These are phyloP conservation scores for Meredithiella fracta DNA, from an alignment of 2,329 filamentous ascomycete genomes.

Conservation along the genomic window DNA sequence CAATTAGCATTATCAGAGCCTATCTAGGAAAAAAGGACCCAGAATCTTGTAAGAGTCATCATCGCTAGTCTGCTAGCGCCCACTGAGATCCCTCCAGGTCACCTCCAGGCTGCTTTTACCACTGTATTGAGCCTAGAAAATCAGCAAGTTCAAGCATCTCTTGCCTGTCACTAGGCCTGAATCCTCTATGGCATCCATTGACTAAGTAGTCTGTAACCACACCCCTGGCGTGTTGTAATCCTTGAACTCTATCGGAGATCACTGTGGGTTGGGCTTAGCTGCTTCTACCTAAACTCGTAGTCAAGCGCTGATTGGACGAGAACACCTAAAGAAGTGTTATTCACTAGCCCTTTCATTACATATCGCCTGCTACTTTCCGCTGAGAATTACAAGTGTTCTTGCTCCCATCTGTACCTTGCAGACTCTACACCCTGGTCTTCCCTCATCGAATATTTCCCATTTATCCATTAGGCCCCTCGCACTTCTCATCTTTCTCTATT, in stretches of 20 bases:
- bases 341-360: not conserved
- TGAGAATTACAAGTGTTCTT: not conserved
- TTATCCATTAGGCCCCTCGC: not conserved
- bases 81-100: not conserved
- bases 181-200: too few species aligned
- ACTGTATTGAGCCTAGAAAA: not conserved
- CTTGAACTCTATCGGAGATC: not conserved
- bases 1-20: not conserved
- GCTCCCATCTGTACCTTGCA: not conserved
- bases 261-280: too few species aligned
- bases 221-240: not conserved
- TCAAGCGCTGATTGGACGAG: too few species aligned
- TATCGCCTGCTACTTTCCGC: not conserved
- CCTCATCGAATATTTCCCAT: not conserved
- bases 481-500: not conserved
- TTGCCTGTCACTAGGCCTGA: too few species aligned
- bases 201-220: not conserved
- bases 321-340: not conserved
- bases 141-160: too few species aligned
- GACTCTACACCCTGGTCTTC: not conserved
- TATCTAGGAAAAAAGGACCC: not conserved
- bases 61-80: not conserved
- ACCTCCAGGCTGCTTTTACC: not conserved
- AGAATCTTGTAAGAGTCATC: not conserved
- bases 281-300: too few species aligned